Conservation (phyloP, 768 basidiomycete genomes). For the Russula sp. region DNA sequence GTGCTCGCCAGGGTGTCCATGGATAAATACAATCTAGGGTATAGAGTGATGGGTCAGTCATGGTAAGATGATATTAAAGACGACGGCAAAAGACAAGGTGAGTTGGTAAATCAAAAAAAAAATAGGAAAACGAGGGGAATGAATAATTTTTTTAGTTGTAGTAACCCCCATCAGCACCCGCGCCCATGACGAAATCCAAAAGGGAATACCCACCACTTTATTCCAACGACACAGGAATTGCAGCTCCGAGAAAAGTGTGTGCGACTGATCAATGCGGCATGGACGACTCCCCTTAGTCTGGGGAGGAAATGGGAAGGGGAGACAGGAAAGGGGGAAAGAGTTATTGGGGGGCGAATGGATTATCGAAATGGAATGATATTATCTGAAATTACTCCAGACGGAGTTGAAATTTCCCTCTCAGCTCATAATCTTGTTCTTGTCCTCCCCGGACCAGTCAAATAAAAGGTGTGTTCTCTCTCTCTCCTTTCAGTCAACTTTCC, state of each 20-base stretch:
- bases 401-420: constrained; percentile 26
- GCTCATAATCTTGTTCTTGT: constrained; percentile 22
- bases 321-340: constrained; percentile 19
- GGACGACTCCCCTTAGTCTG: constrained; percentile 10
- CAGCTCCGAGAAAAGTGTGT: neutral
- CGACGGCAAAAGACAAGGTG: neutral
- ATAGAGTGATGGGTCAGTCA: neutral
- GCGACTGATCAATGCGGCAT: constrained; percentile 3
- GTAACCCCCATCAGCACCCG: constrained; percentile 18
- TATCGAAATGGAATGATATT: constrained; percentile 23
- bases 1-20: constrained; percentile 25
- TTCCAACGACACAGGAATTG: constrained; percentile 1
- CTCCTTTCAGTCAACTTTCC: neutral
- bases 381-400: constrained; percentile 25
- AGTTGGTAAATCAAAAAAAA: neutral
- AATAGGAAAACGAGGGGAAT: constrained; percentile 12
- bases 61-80: neutral
- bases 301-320: constrained; percentile 1
- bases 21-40: neutral
- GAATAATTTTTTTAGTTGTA: constrained; percentile 27
- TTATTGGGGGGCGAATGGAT: constrained; percentile 13
- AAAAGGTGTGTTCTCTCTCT: constrained; percentile 3
- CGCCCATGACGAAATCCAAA: constrained; percentile 15
- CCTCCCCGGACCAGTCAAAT: too few relatives aligned
- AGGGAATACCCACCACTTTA: constrained; percentile 13